Conservation (phyloP, 192 early-diverging fungal genomes). For the Umbelopsis vinacea region DNA sequence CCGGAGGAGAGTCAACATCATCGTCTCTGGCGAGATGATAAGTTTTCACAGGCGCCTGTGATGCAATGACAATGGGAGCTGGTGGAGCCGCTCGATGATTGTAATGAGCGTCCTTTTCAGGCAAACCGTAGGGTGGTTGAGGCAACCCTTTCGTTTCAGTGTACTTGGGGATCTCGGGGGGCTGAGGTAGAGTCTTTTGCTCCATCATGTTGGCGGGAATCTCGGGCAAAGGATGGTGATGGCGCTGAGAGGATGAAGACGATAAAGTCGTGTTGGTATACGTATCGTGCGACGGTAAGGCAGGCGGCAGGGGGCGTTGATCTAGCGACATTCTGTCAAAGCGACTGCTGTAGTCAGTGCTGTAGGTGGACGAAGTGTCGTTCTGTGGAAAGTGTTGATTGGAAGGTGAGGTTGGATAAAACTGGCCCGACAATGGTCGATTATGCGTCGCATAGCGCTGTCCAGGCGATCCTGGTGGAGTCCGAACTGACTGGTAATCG, state of each 20-base stretch:
- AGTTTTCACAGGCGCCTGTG: neutral
- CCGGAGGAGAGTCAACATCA: neutral
- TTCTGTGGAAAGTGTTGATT: constrained; percentile 4
- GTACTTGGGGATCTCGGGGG: neutral
- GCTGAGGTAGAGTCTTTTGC: neutral
- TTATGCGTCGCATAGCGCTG: neutral
- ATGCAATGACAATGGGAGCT: neutral
- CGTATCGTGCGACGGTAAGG: neutral
- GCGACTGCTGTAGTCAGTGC: neutral
- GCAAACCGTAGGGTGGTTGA: neutral
- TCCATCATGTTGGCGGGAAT: neutral
- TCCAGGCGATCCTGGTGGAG: neutral
- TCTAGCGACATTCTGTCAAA: constrained; percentile 8
- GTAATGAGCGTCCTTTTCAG: neutral
- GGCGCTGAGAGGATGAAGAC: neutral
- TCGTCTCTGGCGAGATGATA: constrained; percentile 15
- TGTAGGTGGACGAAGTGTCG: neutral
- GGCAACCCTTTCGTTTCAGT: neutral
- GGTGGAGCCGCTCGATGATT: constrained; percentile 5
- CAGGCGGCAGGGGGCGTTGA: neutral
- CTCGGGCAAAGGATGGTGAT: constrained; percentile 8
- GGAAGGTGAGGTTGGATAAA: constrained; percentile 7
- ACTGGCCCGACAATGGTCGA: constrained; percentile 11
- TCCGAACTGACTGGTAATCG: constrained; percentile 6
- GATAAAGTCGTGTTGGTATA: neutral